Conservation (phyloP, 2,329 filamentous ascomycete species). For the Mycosphaerella sp. region DNA sequence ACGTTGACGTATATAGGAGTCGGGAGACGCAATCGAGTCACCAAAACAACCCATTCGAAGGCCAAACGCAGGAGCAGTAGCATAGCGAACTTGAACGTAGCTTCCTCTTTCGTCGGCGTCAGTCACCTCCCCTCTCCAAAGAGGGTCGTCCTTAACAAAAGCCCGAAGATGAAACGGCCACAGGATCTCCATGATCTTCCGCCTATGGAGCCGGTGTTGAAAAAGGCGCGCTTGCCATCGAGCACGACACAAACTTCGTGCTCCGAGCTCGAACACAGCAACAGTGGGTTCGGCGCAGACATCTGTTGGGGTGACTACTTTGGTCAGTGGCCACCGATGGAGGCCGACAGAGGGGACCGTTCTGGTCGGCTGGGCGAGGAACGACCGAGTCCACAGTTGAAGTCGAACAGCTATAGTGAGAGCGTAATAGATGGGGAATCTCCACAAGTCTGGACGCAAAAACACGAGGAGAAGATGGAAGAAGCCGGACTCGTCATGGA, state of each 20-base stretch:
- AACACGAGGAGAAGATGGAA: constrained; percentile 17
- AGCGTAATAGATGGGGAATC: constrained; percentile 12
- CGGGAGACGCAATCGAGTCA: neutral
- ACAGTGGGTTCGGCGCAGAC: constrained; percentile 4
- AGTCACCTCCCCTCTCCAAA: neutral
- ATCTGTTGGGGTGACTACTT: constrained; percentile 11
- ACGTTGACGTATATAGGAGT: neutral
- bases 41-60: too few species aligned
- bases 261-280: neutral
- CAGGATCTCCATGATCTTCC: neutral
- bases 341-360: neutral
- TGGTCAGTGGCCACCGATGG: constrained; percentile 7
- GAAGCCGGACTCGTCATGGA: constrained; percentile 15
- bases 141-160: neutral
- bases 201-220: neutral
- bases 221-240: neutral
- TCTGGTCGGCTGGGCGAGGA: neutral
- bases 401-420: constrained; percentile 13
- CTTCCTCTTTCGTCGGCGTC: neutral
- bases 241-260: neutral
- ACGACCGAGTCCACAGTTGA: constrained; percentile 2
- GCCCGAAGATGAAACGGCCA: neutral
- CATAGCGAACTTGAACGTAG: neutral
- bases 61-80: neutral
- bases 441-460: constrained; percentile 14